Evolutionary conservation across 768 basidiomycete genomes (phyloP), one percentile per base, ranked within the genome.

Genomic region (Lactifluus hygrophoroides): DNA sequence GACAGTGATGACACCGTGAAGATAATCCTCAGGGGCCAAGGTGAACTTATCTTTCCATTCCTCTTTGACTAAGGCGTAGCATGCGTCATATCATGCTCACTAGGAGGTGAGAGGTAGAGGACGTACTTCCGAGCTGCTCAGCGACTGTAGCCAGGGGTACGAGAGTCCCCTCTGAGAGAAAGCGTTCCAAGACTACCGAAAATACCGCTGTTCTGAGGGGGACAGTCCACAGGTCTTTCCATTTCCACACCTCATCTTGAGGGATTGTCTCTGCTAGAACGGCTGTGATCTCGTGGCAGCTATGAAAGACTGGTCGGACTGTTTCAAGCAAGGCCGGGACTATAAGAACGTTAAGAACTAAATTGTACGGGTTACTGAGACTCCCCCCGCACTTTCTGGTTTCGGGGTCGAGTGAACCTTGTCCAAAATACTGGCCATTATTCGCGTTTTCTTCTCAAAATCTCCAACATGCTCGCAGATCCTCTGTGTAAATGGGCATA

Each of bases 161-260:
- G 27, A 92, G 77, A 37, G 72, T 76, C 25, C 86, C 77, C 35
- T 66, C 75, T 5, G 77, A 73, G 7, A 92, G 75, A 66, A 84
- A 92, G 66, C 85, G 79, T 13, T 83, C 74, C 34, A 91, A 69
- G 17, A 83, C 80, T 0, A 81, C 82, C 40, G 80, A 77, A 65
- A 86, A 91, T 0, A 90, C 76, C 11, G 81, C 80, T 17, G 77
- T 78, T 56, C 88, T 77, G 37, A 90, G 68, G 3, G 86, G 83
- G 65, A 80, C 82, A 1, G 79, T 77, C 88, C 88, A 90, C 81
- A 87, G 81, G 25, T 90, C 87, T 68, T 86, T 89, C 86, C 86
- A 91, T 56, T 82, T 76, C 89, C 89, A 91, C 60, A 88, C 83
- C 62, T 90, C 86, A 64, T 86, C 81, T 30, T 74, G 75, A 28